These are phyloP conservation scores for Austroboletus niveus DNA, from an alignment of 1,284 basidiomycete genomes.

Conservation along the genomic window DNA sequence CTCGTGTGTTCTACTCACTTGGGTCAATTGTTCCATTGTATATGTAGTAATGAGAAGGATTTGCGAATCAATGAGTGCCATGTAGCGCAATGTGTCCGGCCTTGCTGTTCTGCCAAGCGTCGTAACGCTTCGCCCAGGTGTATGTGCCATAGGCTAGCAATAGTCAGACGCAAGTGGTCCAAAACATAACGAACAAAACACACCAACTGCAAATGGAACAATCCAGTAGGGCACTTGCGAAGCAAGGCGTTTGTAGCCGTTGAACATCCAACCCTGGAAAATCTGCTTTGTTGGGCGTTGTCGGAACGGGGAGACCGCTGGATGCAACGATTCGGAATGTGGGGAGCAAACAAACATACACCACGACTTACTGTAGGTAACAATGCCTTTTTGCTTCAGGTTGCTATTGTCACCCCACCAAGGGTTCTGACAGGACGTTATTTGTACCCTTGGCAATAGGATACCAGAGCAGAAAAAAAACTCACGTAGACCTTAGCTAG, in stretches of 20 bases:
- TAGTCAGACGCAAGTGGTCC: neutral
- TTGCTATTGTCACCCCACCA: constrained; percentile 90
- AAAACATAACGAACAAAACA: constrained; percentile 31
- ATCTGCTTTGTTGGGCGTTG: constrained; percentile 72
- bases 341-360: neutral
- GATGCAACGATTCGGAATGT: neutral
- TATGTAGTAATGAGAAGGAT: constrained; percentile 13
- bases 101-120: constrained; percentile 77
- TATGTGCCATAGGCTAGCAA: constrained; percentile 77
- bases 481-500: too few relatives aligned
- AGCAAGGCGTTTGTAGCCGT: constrained; percentile 79
- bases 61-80: constrained; percentile 39
- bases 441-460: too few relatives aligned
- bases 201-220: constrained; percentile 77
- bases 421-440: constrained; percentile 52
- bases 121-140: constrained; percentile 76
- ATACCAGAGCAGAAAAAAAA: too few relatives aligned
- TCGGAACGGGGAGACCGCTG: constrained; percentile 82
- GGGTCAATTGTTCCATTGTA: constrained; percentile 7
- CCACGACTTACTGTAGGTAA: constrained; percentile 70
- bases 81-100: constrained; percentile 73
- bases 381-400: constrained; percentile 75
- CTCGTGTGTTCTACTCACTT: too few relatives aligned
- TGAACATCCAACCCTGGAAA: constrained; percentile 79
- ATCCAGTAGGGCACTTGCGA: constrained; percentile 79